These are phyloP conservation scores for Hygrophoropsis aurantiaca DNA, from an alignment of 768 basidiomycete genomes.

Conservation along the genomic window DNA sequence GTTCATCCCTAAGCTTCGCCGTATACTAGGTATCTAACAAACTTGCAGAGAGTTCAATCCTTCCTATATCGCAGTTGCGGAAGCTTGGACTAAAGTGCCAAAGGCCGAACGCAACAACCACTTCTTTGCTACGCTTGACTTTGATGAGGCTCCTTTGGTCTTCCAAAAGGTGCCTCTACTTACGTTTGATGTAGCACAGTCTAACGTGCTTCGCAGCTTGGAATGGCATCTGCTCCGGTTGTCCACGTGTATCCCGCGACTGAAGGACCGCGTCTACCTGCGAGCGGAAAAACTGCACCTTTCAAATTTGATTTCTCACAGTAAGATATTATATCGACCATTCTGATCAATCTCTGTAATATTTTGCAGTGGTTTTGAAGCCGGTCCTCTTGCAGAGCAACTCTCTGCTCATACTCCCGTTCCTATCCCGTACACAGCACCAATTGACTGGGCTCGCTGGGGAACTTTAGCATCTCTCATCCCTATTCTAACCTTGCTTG, in stretches of 20 bases:
- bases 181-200: background rate
- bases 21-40: constrained; percentile 5
- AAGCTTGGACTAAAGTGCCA: constrained; percentile 73
- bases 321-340: constrained; percentile 39
- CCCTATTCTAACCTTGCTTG: constrained; percentile 47
- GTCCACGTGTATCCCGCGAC: constrained; percentile 74
- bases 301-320: constrained; percentile 77
- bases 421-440: constrained; percentile 78
- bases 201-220: constrained; percentile 54
- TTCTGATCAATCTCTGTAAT: constrained; percentile 5
- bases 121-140: constrained; percentile 93
- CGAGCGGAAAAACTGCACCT: constrained; percentile 52
- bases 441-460: constrained; percentile 69
- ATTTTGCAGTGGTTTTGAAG: constrained; percentile 72
- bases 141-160: constrained; percentile 68
- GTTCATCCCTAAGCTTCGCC: constrained; percentile 27
- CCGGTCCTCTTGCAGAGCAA: constrained; percentile 73
- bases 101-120: constrained; percentile 69
- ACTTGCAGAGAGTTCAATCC: constrained; percentile 80
- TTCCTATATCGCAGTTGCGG: constrained; percentile 75
- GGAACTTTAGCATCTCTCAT: constrained; percentile 44
- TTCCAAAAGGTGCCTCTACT: constrained; percentile 72
- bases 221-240: constrained; percentile 80
- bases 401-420: constrained; percentile 75
- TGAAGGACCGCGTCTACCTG: constrained; percentile 66